Evolutionary conservation across 495 filamentous ascomycete species (phyloP).

Genomic region (Talaromyces borbonicus): DNA sequence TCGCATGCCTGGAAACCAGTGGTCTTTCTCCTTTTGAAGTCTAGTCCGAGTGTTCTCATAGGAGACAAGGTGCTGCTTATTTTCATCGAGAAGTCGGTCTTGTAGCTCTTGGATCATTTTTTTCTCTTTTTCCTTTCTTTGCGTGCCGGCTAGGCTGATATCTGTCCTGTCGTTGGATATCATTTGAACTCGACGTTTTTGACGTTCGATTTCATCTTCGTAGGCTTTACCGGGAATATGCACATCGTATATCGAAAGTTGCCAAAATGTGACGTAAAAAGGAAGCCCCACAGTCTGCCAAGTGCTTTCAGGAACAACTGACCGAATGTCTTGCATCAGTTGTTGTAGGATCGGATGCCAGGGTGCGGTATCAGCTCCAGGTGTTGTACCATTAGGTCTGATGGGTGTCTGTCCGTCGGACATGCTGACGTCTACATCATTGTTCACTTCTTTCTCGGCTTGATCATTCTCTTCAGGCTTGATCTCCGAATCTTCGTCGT

Average conservation of each 20-base stretch:
- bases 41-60: slow-evolving; percentile 54
- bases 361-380: slow-evolving; percentile 25
- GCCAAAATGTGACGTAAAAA: slow-evolving; percentile 93
- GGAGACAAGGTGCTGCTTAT: slow-evolving; percentile 52
- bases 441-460: slow-evolving; percentile 30
- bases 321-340: slow-evolving; percentile 58
- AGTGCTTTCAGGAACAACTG: slow-evolving; percentile 47
- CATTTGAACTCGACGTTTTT: slow-evolving; percentile 48
- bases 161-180: slow-evolving; percentile 64
- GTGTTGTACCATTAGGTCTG: slow-evolving; percentile 4
- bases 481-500: slow-evolving; percentile 13
- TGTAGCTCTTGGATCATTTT: slow-evolving; percentile 48
- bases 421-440: slow-evolving; percentile 5
- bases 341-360: slow-evolving; percentile 68
- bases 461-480: slow-evolving; percentile 12
- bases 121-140: slow-evolving; percentile 55
- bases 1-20: slow-evolving; percentile 61
- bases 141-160: slow-evolving; percentile 49
- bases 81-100: slow-evolving; percentile 57
- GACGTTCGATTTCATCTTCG: slow-evolving; percentile 52
- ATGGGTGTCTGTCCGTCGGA: background rate
- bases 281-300: slow-evolving; percentile 59
- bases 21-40: slow-evolving; percentile 64
- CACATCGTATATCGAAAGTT: slow-evolving; percentile 72
- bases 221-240: slow-evolving; percentile 64